Evolutionary conservation across 306 rosid species (phyloP).

Genomic region (Ormosia semicastrata): DNA sequence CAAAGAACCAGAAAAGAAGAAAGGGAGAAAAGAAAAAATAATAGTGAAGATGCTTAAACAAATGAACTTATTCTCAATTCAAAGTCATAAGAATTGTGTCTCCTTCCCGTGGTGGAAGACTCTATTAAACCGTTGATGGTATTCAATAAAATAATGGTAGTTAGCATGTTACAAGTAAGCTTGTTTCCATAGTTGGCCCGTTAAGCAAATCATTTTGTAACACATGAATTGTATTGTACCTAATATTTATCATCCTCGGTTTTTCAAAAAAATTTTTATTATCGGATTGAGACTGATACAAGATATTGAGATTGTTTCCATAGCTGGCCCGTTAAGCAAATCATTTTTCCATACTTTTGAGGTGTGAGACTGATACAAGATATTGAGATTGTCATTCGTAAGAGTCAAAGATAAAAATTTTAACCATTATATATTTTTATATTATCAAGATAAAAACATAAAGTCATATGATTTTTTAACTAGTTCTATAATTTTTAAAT

Average conservation of each 20-base stretch:
- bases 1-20: neutral
- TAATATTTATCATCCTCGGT: neutral
- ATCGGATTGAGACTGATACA: neutral
- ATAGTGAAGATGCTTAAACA: neutral
- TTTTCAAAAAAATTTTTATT: neutral
- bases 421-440: too few species aligned
- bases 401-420: too few species aligned
- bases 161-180: slow-evolving; percentile 8
- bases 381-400: too few species aligned
- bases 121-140: neutral
- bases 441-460: too few species aligned
- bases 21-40: neutral
- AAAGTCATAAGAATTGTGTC: neutral
- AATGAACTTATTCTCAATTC: neutral
- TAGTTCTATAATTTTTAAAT: too few species aligned
- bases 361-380: neutral
- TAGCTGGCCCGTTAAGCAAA: too few species aligned
- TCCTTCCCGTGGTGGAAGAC: neutral
- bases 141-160: neutral
- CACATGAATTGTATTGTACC: neutral
- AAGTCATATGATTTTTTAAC: too few species aligned
- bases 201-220: slow-evolving; percentile 7
- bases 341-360: neutral
- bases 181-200: slow-evolving; percentile 17
- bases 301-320: too few species aligned